Conservation (phyloP, 202 grass and related monocot genomes). For the Setaria viridis region DNA sequence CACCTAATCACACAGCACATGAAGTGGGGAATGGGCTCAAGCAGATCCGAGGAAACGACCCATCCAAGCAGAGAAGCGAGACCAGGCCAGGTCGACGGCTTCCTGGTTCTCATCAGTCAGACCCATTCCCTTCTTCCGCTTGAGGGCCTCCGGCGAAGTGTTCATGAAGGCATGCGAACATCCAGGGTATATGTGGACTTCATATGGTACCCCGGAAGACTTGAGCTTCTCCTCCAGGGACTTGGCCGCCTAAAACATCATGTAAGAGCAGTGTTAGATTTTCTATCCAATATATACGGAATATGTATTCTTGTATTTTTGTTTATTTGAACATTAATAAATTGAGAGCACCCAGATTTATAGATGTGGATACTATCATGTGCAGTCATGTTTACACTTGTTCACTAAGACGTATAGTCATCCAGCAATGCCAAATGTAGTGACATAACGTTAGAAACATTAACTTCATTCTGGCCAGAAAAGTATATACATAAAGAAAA, state of each 20-base stretch:
- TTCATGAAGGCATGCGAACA: slow-evolving; percentile 93
- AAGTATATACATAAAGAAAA: neutral
- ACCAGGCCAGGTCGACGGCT: slow-evolving; percentile 73
- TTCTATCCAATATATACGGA: neutral
- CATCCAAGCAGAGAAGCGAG: slow-evolving; percentile 86
- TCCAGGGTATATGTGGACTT: slow-evolving; percentile 86
- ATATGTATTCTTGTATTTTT: slow-evolving; percentile 10
- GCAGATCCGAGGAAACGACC: slow-evolving; percentile 57
- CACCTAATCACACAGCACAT: slow-evolving; percentile 19
- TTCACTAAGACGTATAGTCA: neutral
- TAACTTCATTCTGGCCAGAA: neutral
- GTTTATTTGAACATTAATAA: neutral
- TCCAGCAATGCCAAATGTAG: neutral
- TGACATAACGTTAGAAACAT: neutral
- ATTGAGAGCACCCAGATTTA: neutral
- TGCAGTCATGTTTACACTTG: neutral
- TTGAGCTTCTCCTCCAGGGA: slow-evolving; percentile 89
- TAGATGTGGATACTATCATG: neutral
- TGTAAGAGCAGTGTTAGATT: slow-evolving; percentile 14
- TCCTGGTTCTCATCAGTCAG: slow-evolving; percentile 65
- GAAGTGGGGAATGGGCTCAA: slow-evolving; percentile 23
- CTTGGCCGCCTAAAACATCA: slow-evolving; percentile 77
- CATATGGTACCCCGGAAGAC: slow-evolving; percentile 60
- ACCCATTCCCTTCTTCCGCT: slow-evolving; percentile 87
- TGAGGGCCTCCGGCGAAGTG: slow-evolving; percentile 69